Conservation (phyloP, 2,329 filamentous ascomycete species). For the Thelonectria olida region DNA sequence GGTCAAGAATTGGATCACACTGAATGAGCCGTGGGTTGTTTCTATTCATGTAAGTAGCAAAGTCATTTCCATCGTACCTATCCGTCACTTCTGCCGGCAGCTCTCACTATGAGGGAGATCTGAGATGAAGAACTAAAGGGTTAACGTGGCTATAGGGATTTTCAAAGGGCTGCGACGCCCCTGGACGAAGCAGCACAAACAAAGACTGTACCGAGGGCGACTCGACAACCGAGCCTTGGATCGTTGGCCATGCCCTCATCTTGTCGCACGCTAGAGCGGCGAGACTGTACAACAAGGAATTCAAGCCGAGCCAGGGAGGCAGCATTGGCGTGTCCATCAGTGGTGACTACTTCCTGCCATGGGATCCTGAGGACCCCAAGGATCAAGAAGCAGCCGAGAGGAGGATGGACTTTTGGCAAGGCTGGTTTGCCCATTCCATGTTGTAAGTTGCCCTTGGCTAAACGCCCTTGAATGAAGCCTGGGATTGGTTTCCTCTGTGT, state of each 20-base stretch:
- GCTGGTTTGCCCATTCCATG: constrained; percentile 52
- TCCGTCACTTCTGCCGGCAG: too few relatives aligned
- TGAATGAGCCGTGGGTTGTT: constrained; percentile 52
- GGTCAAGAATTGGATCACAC: constrained; percentile 51
- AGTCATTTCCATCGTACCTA: too few relatives aligned
- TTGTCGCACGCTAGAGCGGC: constrained; percentile 47
- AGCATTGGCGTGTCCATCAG: constrained; percentile 48
- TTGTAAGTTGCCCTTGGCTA: constrained; percentile 38
- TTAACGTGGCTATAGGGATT: constrained; percentile 37
- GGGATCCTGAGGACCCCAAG: constrained; percentile 35
- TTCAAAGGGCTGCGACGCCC: constrained; percentile 46
- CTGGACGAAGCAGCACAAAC: constrained; percentile 42
- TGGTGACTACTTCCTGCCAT: constrained; percentile 51
- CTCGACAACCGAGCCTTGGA: constrained; percentile 49
- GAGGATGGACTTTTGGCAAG: constrained; percentile 49
- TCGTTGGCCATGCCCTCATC: constrained; percentile 47
- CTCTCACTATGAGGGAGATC: too few relatives aligned
- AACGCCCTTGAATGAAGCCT: too few relatives aligned
- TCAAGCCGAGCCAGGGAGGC: constrained; percentile 40
- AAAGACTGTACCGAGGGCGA: constrained; percentile 38
- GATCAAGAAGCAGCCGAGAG: constrained; percentile 46
- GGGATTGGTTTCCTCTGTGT: too few relatives aligned
- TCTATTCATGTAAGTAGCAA: constrained; percentile 41
- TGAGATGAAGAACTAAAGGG: too few relatives aligned
- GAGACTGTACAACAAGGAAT: constrained; percentile 45